Base-by-base conservation (phyloP, 805 yeast species). In the Wickerhamomyces bovis region DNA sequence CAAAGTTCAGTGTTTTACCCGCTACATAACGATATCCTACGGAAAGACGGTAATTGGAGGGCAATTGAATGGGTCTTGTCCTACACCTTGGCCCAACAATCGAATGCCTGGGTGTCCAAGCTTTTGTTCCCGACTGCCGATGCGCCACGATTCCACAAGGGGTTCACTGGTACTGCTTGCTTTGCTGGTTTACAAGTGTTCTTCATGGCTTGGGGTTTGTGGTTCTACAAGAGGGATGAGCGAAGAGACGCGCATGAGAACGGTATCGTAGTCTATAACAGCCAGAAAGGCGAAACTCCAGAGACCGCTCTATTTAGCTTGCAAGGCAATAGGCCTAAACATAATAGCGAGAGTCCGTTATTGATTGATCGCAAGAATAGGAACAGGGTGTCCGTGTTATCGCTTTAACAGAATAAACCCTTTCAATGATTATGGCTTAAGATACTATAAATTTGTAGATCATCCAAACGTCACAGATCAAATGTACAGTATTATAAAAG, bases 1-100 rank as follows among this genome's bases (percentile, higher is more conserved):
- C 74, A 73, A 74, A 80, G 83, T 1, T 78, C 83, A 0, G 78
- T 75, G 1, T 61, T 77, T n/a, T 79, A 77, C 56, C 70, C 79
- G 15, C 77, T 81, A 79, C 73, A 73, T 46, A 75, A 75, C 52
- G 83, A 78, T 58, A 76, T 78, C 33, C 72, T 79, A 46, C 68
- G 83, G 41, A 69, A 72, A 41, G 79, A 78, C 52, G 70, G 76
- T 5, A 72, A 76, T 49, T 70, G 73, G 44, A 65, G 81, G 51
- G 72, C 81, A 6, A 71, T 76, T 31, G 68, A 72, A 36, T 65
- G 77, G 52, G 75, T 76, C 18, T 53, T 68, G 22, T 70, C 74
- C 72, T 77, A 77, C 57, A 57, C 65, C 31, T 55, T 77, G 40
- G 77, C 82, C 3, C 80, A 76, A 54, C 68, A 76, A 7, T 69